Conservation (phyloP, 768 basidiomycete species). For the Hebeloma cylindrosporum region DNA sequence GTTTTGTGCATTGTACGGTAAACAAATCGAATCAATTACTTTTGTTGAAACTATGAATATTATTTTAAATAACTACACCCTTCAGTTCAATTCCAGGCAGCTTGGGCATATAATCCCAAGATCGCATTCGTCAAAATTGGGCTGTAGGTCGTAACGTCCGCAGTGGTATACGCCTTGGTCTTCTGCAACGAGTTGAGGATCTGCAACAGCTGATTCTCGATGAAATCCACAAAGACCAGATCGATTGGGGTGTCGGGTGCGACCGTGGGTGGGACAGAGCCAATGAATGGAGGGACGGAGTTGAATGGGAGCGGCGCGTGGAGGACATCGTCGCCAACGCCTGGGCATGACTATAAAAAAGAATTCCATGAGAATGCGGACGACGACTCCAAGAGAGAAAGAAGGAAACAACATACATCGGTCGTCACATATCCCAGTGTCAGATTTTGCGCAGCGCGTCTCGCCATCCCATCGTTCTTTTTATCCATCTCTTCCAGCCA, state of each 20-base stretch:
- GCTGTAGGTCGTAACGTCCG: constrained; percentile 58
- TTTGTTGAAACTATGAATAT: background rate
- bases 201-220: constrained; percentile 48
- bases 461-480: constrained; percentile 33
- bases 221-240: constrained; percentile 76
- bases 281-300: constrained; percentile 55
- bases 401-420: constrained; percentile 41
- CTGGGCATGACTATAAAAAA: constrained; percentile 58
- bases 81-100: constrained; percentile 42
- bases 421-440: constrained; percentile 76
- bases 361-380: background rate
- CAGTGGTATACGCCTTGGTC: constrained; percentile 44
- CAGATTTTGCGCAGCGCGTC: constrained; percentile 46
- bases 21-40: too few species aligned
- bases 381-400: background rate
- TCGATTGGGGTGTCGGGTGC: constrained; percentile 56
- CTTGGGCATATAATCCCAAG: constrained; percentile 57
- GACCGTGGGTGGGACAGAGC: constrained; percentile 52
- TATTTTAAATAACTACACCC: background rate
- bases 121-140: constrained; percentile 48
- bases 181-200: constrained; percentile 59
- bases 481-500: constrained; percentile 63
- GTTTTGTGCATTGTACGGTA: too few species aligned
- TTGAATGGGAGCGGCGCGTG: constrained; percentile 64
- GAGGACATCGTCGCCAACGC: constrained; percentile 68